Conservation (phyloP, 345 rosid species). For the Linum trigynum region DNA sequence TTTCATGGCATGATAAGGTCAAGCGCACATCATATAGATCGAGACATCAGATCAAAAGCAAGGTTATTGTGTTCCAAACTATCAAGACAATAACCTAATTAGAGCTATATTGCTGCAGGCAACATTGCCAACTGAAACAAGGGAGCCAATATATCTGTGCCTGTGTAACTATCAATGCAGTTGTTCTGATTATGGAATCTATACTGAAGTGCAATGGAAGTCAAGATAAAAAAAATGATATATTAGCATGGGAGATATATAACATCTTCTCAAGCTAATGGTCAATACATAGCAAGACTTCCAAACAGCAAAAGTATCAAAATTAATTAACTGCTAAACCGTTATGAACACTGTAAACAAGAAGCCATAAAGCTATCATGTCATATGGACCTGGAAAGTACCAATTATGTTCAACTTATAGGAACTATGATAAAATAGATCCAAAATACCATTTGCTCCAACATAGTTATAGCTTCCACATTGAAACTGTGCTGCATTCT, state of each 20-base stretch:
- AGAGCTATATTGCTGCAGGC: neutral
- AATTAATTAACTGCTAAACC: neutral
- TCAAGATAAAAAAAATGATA: neutral
- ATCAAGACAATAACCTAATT: neutral
- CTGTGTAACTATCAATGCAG: neutral
- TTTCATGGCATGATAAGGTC: neutral
- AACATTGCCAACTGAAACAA: neutral
- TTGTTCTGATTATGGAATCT: neutral
- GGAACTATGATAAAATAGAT: neutral
- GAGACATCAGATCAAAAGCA: neutral
- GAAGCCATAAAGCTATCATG: constrained; percentile 2
- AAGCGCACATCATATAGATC: neutral
- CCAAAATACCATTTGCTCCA: constrained; percentile 84
- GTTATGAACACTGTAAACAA: neutral
- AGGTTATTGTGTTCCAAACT: neutral
- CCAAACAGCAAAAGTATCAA: neutral
- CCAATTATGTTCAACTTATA: neutral
- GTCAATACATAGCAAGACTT: neutral
- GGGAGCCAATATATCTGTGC: too few species aligned
- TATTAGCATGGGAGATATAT: neutral
- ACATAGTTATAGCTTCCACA: constrained; percentile 65
- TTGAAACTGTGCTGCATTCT: constrained; percentile 95
- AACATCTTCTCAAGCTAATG: neutral
- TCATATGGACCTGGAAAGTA: constrained; percentile 1
- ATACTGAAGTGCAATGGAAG: neutral